Evolutionary conservation across 345 rosid species (phyloP).

Genomic region (Dipteronia dyeriana): DNA sequence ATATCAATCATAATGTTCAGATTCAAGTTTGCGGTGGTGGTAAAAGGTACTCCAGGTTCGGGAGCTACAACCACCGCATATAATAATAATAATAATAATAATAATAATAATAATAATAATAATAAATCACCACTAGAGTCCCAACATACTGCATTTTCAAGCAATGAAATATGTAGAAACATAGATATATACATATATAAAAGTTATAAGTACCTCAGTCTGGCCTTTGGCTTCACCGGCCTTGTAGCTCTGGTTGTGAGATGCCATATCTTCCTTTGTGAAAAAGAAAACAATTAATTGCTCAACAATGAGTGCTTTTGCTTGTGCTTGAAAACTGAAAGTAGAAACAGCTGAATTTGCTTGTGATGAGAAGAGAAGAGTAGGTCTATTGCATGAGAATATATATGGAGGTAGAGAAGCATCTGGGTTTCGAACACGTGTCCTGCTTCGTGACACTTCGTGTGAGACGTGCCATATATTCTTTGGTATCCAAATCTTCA

Average conservation of each 20-base stretch:
- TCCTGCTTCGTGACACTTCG: conserved; percentile 28
- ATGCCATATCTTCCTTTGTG: conserved; percentile 44
- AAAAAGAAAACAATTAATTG: no score
- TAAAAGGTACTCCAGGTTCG: no score
- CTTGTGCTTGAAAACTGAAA: not conserved
- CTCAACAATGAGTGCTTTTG: no score
- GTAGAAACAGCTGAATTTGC: not conserved
- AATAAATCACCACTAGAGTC: no score
- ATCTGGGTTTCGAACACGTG: conserved; percentile 12
- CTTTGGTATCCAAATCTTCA: not conserved
- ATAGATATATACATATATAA: not conserved
- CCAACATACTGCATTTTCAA: not conserved
- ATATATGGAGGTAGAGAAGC: not conserved
- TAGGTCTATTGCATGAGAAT: not conserved
- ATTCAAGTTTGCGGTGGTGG: no score
- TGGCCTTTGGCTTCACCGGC: conserved; percentile 65
- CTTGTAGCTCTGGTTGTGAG: conserved; percentile 44
- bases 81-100: no score
- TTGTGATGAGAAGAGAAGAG: not conserved
- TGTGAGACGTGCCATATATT: conserved; percentile 21
- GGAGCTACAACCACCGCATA: no score
- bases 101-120: not conserved
- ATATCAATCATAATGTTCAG: no score
- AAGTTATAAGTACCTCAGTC: conserved; percentile 38
- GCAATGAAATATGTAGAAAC: not conserved